Evolutionary conservation across 1,284 basidiomycete genomes (phyloP), one percentile per base, ranked within the genome.

Genomic region (Amylostereum chailletii): DNA sequence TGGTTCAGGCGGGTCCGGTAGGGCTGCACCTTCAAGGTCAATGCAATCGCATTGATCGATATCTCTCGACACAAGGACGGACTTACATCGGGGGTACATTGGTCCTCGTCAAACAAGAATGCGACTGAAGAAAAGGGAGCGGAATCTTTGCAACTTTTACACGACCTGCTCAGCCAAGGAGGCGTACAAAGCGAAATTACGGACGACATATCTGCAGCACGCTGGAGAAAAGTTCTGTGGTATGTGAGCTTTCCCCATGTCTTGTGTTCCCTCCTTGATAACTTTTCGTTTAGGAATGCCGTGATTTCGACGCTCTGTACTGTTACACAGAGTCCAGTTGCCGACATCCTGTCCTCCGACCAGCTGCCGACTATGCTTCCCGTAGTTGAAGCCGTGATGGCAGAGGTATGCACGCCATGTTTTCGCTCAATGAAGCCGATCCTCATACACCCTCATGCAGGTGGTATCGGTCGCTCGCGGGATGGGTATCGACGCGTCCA

Each of bases 211-310:
- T 67, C 72, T 50, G 55, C 67, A 7, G 61, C 66, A 26, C 65
- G 74, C 29, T 76, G 73, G 70, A 58, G 65, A 44, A 77, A 77
- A 55, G 65, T 70, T 33, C 53, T 71, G 5, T 71, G 70, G 69
- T 70, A 60, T 48, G 66, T 55, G 29, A 31, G 40, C 11, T 37
- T 19, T 29, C 46, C 32, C 39, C 30, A 44, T 44, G 34, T 40
- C 42, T 36, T 33, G 39, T 30, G 38, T 11, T 48, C 41, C 34
- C 32, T 45, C 31, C 43, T 37, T 40, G 43, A 34, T 30, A 9
- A 34, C 5, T 53, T 41, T 6, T 29, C 8, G 27, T 11, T 8
- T 49, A 68, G 66, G 68, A 69, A 70, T 48, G 64, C 66, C 3
- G 63, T 63, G 2, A 66, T 65, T 53, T 69, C 67, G 11, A 66